Base-by-base conservation (phyloP, 192 early-diverging fungal genomes). In the Coemansia sp. region DNA sequence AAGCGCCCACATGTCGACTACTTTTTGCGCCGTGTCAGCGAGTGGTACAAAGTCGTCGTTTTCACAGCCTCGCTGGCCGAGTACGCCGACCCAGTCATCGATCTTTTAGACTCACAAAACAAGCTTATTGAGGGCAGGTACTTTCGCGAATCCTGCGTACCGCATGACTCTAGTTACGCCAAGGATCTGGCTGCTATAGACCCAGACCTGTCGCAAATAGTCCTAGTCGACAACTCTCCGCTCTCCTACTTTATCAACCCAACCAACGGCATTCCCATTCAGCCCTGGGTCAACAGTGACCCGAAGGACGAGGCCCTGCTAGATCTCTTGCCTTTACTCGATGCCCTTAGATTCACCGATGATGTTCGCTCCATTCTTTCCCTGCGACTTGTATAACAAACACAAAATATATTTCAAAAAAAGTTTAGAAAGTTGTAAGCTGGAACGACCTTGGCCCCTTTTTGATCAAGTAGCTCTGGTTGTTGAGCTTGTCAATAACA, bases 161-260 rank as follows among this genome's bases (percentile, higher is more conserved):
- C 84, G 19, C 77, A 89, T 29, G 80, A 83, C 70, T 87, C 86
- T 22, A 88, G 87, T 62, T 90, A 89, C 68, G 71, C 89, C 57
- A 90, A 92, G 82, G 89, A 92, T 69, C 74, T 92, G 65, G 43
- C 77, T 12, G 79, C 84, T 11, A 71, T 92, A 37, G 87, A 87
- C 39, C 77, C 86, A 17, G 89, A 92, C 54, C 31, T 92, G 58
- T 82, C 85, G 38, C 84, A 88, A 68, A 85, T 87, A 6, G 79
- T 91, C 27, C 86, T 92, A 38, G 83, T 92, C 5, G 90, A 92
- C 68, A 92, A 92, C 62, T 87, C 88, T 19, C 88, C 89, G 9
- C 89, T 91, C 53, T 89, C 89, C 27, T 92, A 90, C 74, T 88
- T 86, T 38, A 90, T 89, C 71, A 90, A 92, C 37, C 84, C 86